Conservation (phyloP, 2,329 filamentous ascomycete species). For the Thelonectria blattea region DNA sequence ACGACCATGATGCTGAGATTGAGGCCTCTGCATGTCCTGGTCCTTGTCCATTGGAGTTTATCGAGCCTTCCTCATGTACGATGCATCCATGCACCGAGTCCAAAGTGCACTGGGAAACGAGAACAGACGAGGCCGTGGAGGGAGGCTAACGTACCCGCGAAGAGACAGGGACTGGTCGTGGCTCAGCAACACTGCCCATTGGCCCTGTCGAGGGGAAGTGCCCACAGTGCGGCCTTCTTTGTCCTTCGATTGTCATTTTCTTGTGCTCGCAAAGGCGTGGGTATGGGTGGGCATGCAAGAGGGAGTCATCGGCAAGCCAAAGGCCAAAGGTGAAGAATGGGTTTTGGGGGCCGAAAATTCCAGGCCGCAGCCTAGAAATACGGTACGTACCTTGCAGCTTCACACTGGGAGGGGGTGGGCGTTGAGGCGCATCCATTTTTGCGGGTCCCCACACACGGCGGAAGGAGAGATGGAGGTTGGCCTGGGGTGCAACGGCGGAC, state of each 20-base stretch:
- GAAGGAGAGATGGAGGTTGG: slow-evolving; percentile 11
- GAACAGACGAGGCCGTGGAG: background rate
- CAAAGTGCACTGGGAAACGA: background rate
- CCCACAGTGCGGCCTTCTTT: background rate
- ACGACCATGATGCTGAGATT: background rate
- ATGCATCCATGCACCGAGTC: background rate
- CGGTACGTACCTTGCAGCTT: slow-evolving; percentile 1
- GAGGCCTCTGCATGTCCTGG: background rate
- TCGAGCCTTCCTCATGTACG: background rate
- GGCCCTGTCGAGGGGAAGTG: background rate
- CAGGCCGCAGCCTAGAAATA: slow-evolving; percentile 5
- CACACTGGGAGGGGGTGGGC: no score
- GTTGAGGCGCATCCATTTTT: no score
- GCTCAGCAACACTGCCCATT: slow-evolving; percentile 22
- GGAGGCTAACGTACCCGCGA: background rate
- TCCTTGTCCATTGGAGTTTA: background rate
- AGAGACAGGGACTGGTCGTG: slow-evolving; percentile 3
- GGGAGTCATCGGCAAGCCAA: slow-evolving; percentile 36
- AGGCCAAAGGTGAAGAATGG: slow-evolving; percentile 9
- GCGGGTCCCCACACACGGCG: background rate
- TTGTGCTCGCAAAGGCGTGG: background rate
- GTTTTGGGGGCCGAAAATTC: slow-evolving; percentile 13
- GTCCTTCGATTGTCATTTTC: background rate
- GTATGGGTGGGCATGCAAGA: slow-evolving; percentile 6
- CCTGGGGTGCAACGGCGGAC: slow-evolving; percentile 12